Base-by-base conservation (phyloP, 257 asterid species). In the Leptodermis oblonga region DNA sequence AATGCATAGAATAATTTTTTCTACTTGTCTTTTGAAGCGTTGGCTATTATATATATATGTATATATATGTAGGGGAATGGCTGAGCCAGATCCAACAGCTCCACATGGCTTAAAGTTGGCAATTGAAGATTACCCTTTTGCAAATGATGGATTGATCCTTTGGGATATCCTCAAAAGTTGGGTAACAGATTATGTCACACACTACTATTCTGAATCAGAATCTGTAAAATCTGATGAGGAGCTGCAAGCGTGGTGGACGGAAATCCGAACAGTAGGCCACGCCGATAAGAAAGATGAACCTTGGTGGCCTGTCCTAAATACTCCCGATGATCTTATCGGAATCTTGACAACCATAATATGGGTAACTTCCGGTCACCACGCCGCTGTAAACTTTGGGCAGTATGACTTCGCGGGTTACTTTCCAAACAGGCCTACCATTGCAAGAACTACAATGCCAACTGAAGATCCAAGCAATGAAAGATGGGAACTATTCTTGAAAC, bases 61-160 rank as follows among this genome's bases (percentile, higher is more conserved):
- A n/a, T n/a, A n/a, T n/a, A n/a, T n/a, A n/a, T n/a, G n/a, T 55
- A 92, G 97, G 77, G 98, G 98, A 72, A 67, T 92, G 88, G 97
- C 97, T 6, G 96, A 79, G 71, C 82, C 78, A 75, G 98, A 92
- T 74, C 85, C 88, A 56, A 72, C 55, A 0, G 87, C 88, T 53
- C 95, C 92, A 4, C 85, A 86, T 56, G 96, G 96, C 14, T 61
- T 90, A 34, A 92, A 83, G 78, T 78, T 92, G 48, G 71, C 91
- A 45, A 85, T 92, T 14, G 82, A 88, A 72, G 97, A 92, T 73
- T 92, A 90, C 73, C 97, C 95, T 51, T 92, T 75, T 28, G 97
- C 97, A 3, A 88, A 68, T 42, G 95, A 92, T 53, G 98, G 97
- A 18, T 73, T 90, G 66, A 74, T 87, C 8, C 70, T 90, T 10